Evolutionary conservation across 768 basidiomycete species (phyloP).

Genomic region (Tremella yokohamensis): DNA sequence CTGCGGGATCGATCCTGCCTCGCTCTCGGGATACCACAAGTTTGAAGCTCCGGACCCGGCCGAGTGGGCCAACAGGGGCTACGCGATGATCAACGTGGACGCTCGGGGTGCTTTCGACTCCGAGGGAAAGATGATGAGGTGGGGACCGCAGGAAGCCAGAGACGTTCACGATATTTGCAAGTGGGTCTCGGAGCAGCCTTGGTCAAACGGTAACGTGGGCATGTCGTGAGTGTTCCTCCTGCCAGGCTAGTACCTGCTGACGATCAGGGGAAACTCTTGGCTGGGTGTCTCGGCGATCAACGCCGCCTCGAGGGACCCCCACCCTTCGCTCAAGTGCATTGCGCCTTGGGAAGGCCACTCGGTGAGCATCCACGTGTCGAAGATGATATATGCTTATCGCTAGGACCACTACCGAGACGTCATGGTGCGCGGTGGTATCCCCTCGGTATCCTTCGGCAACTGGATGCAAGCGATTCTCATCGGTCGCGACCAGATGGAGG

Average conservation of each 20-base stretch:
- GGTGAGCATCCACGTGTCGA: too few relatives aligned
- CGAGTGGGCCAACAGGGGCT: conserved; percentile 7
- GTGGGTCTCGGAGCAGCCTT: neutral
- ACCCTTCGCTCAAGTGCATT: conserved; percentile 1
- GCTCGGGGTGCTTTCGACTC: conserved; percentile 9
- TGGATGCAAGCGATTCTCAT: neutral
- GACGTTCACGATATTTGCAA: neutral
- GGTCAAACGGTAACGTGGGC: neutral
- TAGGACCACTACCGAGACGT: conserved; percentile 1
- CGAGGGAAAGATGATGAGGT: conserved; percentile 6
- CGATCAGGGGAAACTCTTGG: conserved; percentile 6
- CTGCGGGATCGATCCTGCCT: neutral
- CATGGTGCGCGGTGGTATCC: conserved; percentile 3
- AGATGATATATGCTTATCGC: too few relatives aligned
- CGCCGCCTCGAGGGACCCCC: neutral
- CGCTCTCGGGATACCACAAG: neutral
- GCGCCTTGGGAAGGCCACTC: conserved; percentile 7
- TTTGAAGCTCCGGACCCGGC: conserved; percentile 15
- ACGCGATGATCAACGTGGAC: conserved; percentile 12
- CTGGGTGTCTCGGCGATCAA: neutral
- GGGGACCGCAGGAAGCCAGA: conserved; percentile 8
- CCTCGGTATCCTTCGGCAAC: neutral
- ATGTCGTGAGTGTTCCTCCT: neutral
- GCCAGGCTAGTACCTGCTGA: neutral
- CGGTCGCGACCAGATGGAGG: conserved; percentile 1